Evolutionary conservation across 2,329 filamentous ascomycete genomes (phyloP).

Genomic region (Penicillium sp.): DNA sequence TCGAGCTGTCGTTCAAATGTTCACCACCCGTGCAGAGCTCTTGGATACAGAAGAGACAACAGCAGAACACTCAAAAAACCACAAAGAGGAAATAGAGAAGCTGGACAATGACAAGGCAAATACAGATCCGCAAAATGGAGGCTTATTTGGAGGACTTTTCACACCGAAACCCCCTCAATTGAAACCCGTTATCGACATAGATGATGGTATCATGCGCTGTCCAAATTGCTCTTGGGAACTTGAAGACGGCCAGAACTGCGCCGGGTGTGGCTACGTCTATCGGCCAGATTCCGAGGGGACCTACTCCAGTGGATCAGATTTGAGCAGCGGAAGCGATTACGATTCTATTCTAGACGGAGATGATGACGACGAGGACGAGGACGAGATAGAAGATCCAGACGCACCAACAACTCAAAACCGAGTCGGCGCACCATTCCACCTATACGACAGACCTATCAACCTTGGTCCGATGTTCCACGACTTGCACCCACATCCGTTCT

Average conservation of each 20-base stretch:
- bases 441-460: neutral
- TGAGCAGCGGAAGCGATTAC: neutral
- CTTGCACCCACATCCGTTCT: conserved; percentile 6
- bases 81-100: conserved; percentile 59
- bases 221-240: conserved; percentile 64
- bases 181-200: conserved; percentile 54
- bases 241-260: conserved; percentile 57
- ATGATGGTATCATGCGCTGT: conserved; percentile 63
- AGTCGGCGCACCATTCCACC: neutral
- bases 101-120: conserved; percentile 62
- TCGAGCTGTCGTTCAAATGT: conserved; percentile 64
- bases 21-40: conserved; percentile 60
- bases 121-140: conserved; percentile 49
- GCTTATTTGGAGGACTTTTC: conserved; percentile 65
- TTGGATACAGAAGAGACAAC: conserved; percentile 64
- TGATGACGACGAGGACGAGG: conserved; percentile 21
- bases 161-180: conserved; percentile 30
- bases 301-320: conserved; percentile 15
- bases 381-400: conserved; percentile 13
- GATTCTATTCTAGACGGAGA: conserved; percentile 20
- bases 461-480: neutral
- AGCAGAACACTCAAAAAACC: conserved; percentile 59
- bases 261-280: conserved; percentile 52
- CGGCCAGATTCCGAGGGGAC: conserved; percentile 46
- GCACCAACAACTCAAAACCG: neutral